Base-by-base conservation (phyloP, 768 basidiomycete genomes). In the Mycena vitilis region DNA sequence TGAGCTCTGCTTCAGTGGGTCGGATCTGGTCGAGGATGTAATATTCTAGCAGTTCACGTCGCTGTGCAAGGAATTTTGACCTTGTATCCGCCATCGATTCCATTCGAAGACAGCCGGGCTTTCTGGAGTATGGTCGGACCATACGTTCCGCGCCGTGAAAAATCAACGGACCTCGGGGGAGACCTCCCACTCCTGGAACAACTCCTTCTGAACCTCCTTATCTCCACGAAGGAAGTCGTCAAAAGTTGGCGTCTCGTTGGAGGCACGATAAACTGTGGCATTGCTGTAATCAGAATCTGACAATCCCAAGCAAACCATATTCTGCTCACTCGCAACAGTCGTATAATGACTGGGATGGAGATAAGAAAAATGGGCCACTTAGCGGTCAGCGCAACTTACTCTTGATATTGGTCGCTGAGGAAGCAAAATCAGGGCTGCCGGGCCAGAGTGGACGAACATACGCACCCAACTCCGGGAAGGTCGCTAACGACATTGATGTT, bases 41-140 rank as follows among this genome's bases (percentile, higher is more conserved):
- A n/a, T 11, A 38, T 40, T 40, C 8, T 4, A 6, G 40, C 40
- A 52, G 47, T 7, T 18, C 47, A 5, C 34, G 34, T 4, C 25
- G 15, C 5, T 51, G 49, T 23, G 34, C 2, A 5, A 30, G 47
- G 52, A 42, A 58, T 48, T 6, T 75, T 45, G 34, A 85, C 87
- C 86, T 90, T 91, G 84, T 91, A 91, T 40, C 91, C 91, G 52
- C 90, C 91, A 78, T 92, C 91, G 75, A 92, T 91, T 42, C 84
- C 85, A 75, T 91, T 92, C 25, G 90, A 91, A 1, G 91, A 85
- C 42, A 92, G 81, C 34, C 89, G 82, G 0, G 89, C 89, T 78
- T 88, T 90, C 80, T 91, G 80, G 2, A 44, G 89, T 73, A 85
- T 86, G 66, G 34, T 49, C 2, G 60, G 25, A 52, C 42, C 36